Evolutionary conservation across 108 stramenopile genomes (phyloP).

Genomic region (Cylindrotheca fusiformis): DNA sequence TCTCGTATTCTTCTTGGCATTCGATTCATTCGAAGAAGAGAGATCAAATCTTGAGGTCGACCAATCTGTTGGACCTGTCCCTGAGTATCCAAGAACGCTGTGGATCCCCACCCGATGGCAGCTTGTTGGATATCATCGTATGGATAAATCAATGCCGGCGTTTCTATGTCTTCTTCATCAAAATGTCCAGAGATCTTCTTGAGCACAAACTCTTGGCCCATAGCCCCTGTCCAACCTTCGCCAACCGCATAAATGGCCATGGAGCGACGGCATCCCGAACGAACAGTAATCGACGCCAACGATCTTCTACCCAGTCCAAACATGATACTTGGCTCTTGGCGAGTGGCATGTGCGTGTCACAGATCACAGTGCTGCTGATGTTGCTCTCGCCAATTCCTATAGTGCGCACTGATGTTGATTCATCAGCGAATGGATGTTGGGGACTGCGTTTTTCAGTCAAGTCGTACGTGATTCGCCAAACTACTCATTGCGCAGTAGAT

Average conservation of each 20-base stretch:
- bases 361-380: too few species aligned
- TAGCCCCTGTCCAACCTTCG: slow-evolving; percentile 76
- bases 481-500: too few species aligned
- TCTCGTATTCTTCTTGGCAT: slow-evolving; percentile 47
- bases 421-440: too few species aligned
- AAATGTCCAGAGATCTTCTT: slow-evolving; percentile 40
- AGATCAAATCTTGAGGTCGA: slow-evolving; percentile 81
- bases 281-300: too few species aligned
- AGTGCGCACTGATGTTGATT: too few species aligned
- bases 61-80: slow-evolving; percentile 54
- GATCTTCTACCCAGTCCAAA: too few species aligned
- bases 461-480: too few species aligned
- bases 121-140: slow-evolving; percentile 40
- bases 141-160: slow-evolving; percentile 28
- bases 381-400: too few species aligned
- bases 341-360: too few species aligned
- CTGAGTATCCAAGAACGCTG: slow-evolving; percentile 47
- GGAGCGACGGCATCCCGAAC: slow-evolving; percentile 10
- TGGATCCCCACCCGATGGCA: slow-evolving; percentile 75
- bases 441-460: too few species aligned
- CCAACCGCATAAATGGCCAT: slow-evolving; percentile 74
- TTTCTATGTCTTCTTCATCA: slow-evolving; percentile 37
- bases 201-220: slow-evolving; percentile 28
- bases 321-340: too few species aligned
- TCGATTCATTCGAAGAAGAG: slow-evolving; percentile 64